Evolutionary conservation across 2,329 filamentous ascomycete species (phyloP).

Genomic region (Colletotrichum melonis): DNA sequence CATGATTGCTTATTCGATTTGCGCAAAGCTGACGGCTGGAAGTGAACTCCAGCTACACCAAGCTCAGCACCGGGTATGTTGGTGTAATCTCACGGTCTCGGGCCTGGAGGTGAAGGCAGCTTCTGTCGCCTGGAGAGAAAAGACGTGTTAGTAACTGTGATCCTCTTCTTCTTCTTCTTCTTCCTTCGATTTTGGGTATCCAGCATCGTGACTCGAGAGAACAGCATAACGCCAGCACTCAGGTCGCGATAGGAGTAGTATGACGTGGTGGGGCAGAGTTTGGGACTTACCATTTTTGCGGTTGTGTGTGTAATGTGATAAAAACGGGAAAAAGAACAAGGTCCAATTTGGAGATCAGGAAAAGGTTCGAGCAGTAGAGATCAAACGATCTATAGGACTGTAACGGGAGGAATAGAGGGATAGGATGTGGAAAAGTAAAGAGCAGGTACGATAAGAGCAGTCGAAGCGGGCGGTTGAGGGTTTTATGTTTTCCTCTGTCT

Average conservation of each 20-base stretch:
- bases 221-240: not conserved
- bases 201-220: not conserved
- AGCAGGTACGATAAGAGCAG: conserved; percentile 13
- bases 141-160: conserved; percentile 32
- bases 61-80: not conserved
- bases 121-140: conserved; percentile 40
- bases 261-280: not conserved
- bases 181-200: not conserved
- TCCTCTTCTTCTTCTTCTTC: not conserved
- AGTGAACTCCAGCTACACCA: not conserved
- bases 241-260: not conserved
- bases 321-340: conserved; percentile 7
- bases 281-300: conserved; percentile 40
- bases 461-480: conserved; percentile 35
- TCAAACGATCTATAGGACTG: conserved; percentile 15
- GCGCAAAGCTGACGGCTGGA: not conserved
- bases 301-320: conserved; percentile 25
- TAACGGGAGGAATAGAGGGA: conserved; percentile 7
- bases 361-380: not conserved
- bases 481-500: conserved; percentile 37
- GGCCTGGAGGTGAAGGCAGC: conserved; percentile 44
- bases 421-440: conserved; percentile 5
- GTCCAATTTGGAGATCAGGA: not conserved
- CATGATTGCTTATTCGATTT: conserved; percentile 22
- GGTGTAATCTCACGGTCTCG: conserved; percentile 46